Base-by-base conservation (phyloP, 2,329 filamentous ascomycete species). In the Conoideocrella luteorostrata region DNA sequence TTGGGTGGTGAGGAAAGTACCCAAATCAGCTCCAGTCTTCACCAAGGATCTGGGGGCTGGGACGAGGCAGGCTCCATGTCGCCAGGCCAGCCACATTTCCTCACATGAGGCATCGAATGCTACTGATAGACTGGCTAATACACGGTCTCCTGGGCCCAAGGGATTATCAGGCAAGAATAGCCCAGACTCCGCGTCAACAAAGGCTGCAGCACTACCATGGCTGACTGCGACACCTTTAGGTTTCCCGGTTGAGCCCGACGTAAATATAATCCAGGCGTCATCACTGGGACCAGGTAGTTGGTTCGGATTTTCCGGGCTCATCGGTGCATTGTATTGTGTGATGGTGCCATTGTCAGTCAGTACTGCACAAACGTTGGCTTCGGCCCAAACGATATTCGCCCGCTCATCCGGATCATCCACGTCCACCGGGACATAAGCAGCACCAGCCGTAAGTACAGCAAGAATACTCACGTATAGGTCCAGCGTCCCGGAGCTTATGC, bases 211-310 rank as follows among this genome's bases (percentile, higher is more conserved):
- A 20, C 52, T 54, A 15, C 48, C 43, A 28, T 56, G 51, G 7
- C 45, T 50, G 21, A 55, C 47, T 2, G 52, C 43, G 12, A 51
- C 52, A 13, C 54, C 54, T 22, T 56, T 56, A 2, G 54, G 52
- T 45, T 51, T 51, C 3, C 50, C 51, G 3, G 50, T 52, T 15
- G 43, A 47, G 7, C 50, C 51, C 11, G 51, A 52, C 3, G 54
- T 56, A 34, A 51, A 54, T 18, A 56, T 55, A 30, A 55, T 49
- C 50, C 50, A 52, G 10, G 50, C 50, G 28, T 52, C 50, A 26
- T 51, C 21, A 6, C 48, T 44, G 5, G 30, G 42, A 4, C 24
- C 18, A 7, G 48, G 46, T 2, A 33, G 35, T 3, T 30, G 26
- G 10, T 36, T 22, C 5, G 9, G 24, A 15, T 9, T 23, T 13